Conservation (phyloP, 768 basidiomycete genomes). For the Fibroporia radiculosa region DNA sequence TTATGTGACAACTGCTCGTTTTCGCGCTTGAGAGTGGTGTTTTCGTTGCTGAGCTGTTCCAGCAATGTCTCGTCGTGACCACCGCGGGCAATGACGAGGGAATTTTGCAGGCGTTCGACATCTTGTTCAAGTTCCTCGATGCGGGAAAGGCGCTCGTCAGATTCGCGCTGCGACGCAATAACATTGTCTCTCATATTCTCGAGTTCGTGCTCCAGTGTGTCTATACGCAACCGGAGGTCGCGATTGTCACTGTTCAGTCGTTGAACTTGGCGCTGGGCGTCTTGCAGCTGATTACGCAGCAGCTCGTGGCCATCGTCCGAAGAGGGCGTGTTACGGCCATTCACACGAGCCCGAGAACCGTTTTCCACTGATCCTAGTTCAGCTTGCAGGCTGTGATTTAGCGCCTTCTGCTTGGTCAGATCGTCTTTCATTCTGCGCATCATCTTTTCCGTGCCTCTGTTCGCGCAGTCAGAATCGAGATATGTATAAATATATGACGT, state of each 20-base stretch:
- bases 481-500: slow-evolving; percentile 6
- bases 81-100: slow-evolving; percentile 65
- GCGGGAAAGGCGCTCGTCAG: slow-evolving; percentile 67
- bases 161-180: slow-evolving; percentile 65
- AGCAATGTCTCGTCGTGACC: slow-evolving; percentile 70
- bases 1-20: slow-evolving; percentile 89
- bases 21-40: slow-evolving; percentile 69
- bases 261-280: slow-evolving; percentile 71
- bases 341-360: slow-evolving; percentile 44
- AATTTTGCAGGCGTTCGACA: slow-evolving; percentile 66
- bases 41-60: slow-evolving; percentile 80
- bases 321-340: slow-evolving; percentile 73
- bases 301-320: slow-evolving; percentile 62
- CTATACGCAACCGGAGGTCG: slow-evolving; percentile 67
- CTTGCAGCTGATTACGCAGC: slow-evolving; percentile 63
- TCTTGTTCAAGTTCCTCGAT: slow-evolving; percentile 79
- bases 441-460: slow-evolving; percentile 95
- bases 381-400: slow-evolving; percentile 73
- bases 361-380: slow-evolving; percentile 66
- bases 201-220: slow-evolving; percentile 68
- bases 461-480: slow-evolving; percentile 12
- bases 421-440: slow-evolving; percentile 96
- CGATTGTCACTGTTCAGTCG: slow-evolving; percentile 68
- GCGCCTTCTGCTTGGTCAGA: slow-evolving; percentile 79
- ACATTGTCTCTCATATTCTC: slow-evolving; percentile 63